Percentiles rank a stretch among this genome's conserved stretches.
Conservation (phyloP, 2,329 filamentous ascomycete genomes). For the Hymenoscyphus albidus region DNA sequence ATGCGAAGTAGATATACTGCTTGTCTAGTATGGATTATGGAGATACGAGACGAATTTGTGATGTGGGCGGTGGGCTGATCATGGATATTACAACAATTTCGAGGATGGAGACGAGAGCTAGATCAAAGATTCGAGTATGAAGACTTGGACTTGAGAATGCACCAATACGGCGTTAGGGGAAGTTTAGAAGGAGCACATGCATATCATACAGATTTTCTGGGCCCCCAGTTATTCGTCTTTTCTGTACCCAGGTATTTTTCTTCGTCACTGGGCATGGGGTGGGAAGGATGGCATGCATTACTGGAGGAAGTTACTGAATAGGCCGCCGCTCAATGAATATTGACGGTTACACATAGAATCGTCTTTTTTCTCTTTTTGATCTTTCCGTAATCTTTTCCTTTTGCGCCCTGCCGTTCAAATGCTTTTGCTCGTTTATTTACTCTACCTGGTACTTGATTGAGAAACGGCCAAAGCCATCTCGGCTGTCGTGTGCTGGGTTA, state of each 20-base stretch:
- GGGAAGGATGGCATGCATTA: neutral
- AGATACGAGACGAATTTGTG: neutral
- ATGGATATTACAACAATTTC: no score
- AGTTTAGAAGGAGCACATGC: neutral
- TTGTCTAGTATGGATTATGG: neutral
- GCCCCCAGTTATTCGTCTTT: neutral
- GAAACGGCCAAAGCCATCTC: neutral
- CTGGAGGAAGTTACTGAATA: no score
- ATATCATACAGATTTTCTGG: neutral
- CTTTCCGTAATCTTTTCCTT: neutral
- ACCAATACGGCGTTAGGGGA: no score
- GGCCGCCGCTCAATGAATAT: no score
- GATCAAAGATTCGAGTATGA: no score
- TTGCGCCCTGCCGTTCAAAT: neutral
- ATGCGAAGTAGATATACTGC: conserved; percentile 43
- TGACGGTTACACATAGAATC: no score
- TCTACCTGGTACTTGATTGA: neutral
- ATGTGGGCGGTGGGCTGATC: no score
- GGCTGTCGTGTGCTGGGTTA: neutral
- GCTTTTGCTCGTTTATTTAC: neutral
- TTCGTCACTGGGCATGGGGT: neutral
- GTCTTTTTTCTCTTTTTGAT: neutral
- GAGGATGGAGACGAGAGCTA: no score
- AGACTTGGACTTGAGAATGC: no score
- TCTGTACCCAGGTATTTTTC: neutral